Base-by-base conservation (phyloP, 208 protist species). In the Tritrichomonas foetus region DNA sequence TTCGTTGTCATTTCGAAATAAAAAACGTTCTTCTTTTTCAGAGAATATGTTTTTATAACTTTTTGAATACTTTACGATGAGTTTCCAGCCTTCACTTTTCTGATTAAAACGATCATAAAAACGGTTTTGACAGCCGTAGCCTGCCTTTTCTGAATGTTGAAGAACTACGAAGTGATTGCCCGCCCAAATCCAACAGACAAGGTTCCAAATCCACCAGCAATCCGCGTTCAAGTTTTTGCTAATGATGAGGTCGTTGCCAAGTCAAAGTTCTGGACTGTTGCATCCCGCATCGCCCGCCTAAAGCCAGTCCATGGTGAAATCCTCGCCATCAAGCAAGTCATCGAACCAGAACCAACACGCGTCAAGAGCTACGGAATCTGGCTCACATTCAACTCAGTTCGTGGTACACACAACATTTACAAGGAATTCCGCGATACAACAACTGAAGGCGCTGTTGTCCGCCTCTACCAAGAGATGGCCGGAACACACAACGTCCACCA, bases 321-420 rank as follows among this genome's bases (percentile, higher is more conserved):
- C 57, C 61, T 80, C 39, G 61, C 94, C 49, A 39, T 66, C 93
- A 66, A 64, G 39, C 82, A 97, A 95, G 95, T 98, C 94, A 97
- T 97, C 95, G 98, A 99, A 95, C 97, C 97, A 94, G 98, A 98
- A 95, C 97, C 98, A 72, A 95, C 78, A 55, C 55, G 69, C 9
- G 97, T 99, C 94, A 99, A 99, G 96, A 99, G 99, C 97, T 99
- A 98, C 96, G 97, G 97, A 94, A 97, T 99, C 92, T 98, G 98
- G 95, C 96, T 99, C 94, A 97, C 98, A 96, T 99, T 99, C 97
- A 98, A 98, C 96, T 98, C 98, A 93, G 97, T 98, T 94, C 98
- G 96, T 94, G 98, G 98, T 94, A 98, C 98, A 94, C 98, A 99
- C 95, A 99, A 99, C 97, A 99, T 99, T 97, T 98, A 99, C 97